A percentile compares a stretch with the other conserved stretches of the same genome.
These are phyloP conservation scores for Cordyceps cicadae DNA, from an alignment of 2,329 filamentous ascomycete species.

Conservation along the genomic window DNA sequence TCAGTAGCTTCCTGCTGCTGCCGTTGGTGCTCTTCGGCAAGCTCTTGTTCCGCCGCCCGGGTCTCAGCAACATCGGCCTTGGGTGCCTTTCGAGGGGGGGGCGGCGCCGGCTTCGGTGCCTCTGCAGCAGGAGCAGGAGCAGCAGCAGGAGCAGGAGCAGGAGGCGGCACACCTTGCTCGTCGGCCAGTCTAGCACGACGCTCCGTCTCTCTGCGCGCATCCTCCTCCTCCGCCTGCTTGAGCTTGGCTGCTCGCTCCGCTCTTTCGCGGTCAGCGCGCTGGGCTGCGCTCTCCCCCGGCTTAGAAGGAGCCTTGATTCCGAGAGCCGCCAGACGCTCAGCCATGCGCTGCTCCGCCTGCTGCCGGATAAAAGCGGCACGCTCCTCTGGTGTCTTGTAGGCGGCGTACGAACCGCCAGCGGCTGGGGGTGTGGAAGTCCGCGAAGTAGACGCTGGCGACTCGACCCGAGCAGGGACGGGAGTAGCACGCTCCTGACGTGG, in stretches of 20 bases:
- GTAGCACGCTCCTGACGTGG: conserved; percentile 29
- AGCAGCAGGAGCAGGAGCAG: conserved; percentile 56
- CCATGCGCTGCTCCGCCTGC: conserved; percentile 94
- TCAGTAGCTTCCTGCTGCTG: conserved; percentile 65
- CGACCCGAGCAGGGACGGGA: conserved; percentile 29
- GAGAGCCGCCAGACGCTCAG: conserved; percentile 85
- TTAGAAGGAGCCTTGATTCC: conserved; percentile 81
- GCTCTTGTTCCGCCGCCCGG: conserved; percentile 58
- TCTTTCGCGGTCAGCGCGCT: conserved; percentile 81
- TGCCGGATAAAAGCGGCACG: conserved; percentile 94
- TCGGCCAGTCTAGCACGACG: conserved; percentile 74
- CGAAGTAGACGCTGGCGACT: conserved; percentile 45
- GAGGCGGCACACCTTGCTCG: conserved; percentile 58
- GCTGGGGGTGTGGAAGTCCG: conserved; percentile 39
- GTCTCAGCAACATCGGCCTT: conserved; percentile 50
- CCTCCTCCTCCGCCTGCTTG: conserved; percentile 87
- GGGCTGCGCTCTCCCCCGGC: conserved; percentile 68
- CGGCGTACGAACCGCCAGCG: conserved; percentile 61
- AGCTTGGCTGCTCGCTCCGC: conserved; percentile 81
- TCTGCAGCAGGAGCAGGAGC: conserved; percentile 44
- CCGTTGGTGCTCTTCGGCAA: conserved; percentile 64
- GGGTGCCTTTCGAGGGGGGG: conserved; percentile 63
- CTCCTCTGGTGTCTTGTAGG: conserved; percentile 87
- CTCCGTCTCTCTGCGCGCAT: conserved; percentile 79
- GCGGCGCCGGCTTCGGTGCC: conserved; percentile 56